A percentile compares a stretch with the other conserved stretches of the same genome.
These are phyloP conservation scores for Parastagonospora avenae DNA, from an alignment of 2,329 filamentous ascomycete species.

Conservation along the genomic window DNA sequence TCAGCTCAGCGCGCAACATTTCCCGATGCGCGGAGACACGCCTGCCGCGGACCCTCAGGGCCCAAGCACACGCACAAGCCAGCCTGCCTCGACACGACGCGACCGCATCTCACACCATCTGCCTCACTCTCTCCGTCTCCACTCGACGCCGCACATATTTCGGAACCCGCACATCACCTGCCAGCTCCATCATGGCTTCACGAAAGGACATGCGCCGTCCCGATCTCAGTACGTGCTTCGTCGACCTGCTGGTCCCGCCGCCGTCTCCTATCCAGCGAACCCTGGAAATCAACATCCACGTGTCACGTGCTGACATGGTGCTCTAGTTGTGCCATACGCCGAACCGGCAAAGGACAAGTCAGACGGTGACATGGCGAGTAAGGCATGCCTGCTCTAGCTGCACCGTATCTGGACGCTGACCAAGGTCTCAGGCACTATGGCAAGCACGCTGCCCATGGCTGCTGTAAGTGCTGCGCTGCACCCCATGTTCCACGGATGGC, in stretches of 20 bases:
- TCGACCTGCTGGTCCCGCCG: too few species aligned
- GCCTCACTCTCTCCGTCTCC: constrained; percentile 8
- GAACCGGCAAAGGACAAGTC: constrained; percentile 70
- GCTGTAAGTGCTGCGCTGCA: constrained; percentile 60
- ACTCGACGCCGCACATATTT: constrained; percentile 11
- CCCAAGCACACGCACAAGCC: too few species aligned
- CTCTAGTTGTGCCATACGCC: constrained; percentile 83
- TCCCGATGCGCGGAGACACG: not conserved
- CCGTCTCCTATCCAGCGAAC: too few species aligned
- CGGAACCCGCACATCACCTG: constrained; percentile 7
- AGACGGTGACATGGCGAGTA: constrained; percentile 73
- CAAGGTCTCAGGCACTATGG: constrained; percentile 58
- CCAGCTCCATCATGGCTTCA: constrained; percentile 60
- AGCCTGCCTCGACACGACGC: constrained; percentile 9
- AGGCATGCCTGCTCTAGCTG: constrained; percentile 24
- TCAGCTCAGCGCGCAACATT: not conserved
- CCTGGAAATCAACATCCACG: constrained; percentile 1
- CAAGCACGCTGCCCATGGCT: constrained; percentile 89
- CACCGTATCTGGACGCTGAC: constrained; percentile 4
- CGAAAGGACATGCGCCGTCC: constrained; percentile 77
- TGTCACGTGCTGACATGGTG: constrained; percentile 37
- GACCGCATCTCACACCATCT: constrained; percentile 18
- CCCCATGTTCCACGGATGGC: constrained; percentile 30
- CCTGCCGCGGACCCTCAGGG: too few species aligned
- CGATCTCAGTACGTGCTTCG: constrained; percentile 67